phyloP scores from a whole-genome alignment of 2,329 filamentous ascomycete genomes.

The Ophiostoma triangulosporum region DNA sequence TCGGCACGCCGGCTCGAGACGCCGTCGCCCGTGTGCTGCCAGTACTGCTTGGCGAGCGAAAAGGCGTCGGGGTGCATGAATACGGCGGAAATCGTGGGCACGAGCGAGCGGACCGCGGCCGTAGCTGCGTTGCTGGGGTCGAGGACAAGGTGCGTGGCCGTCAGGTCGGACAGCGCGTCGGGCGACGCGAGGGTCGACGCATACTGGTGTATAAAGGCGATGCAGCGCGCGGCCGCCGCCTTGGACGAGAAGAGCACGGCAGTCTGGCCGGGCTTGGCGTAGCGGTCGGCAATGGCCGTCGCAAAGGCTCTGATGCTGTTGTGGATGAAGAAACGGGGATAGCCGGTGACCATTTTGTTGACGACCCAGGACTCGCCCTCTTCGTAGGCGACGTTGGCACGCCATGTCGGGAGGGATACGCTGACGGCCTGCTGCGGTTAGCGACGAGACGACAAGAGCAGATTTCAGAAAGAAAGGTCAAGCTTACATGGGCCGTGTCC shows the following conservation, averaged over 20 bases:
- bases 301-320: slow-evolving; percentile 65
- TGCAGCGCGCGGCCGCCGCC: slow-evolving; percentile 56
- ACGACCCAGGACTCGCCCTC: slow-evolving; percentile 84
- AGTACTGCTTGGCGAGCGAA: slow-evolving; percentile 76
- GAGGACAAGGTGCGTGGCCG: slow-evolving; percentile 49
- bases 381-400: slow-evolving; percentile 81
- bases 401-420: slow-evolving; percentile 90
- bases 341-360: slow-evolving; percentile 73
- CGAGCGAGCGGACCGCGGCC: slow-evolving; percentile 38
- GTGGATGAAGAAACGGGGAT: slow-evolving; percentile 93
- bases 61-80: slow-evolving; percentile 56
- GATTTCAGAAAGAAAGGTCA: not conserved
- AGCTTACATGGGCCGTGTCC: slow-evolving; percentile 61
- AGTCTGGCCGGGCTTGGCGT: slow-evolving; percentile 48
- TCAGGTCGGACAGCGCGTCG: slow-evolving; percentile 28
- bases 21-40: slow-evolving; percentile 92
- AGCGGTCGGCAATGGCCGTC: slow-evolving; percentile 47
- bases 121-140: slow-evolving; percentile 39
- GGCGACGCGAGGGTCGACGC: slow-evolving; percentile 31
- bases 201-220: slow-evolving; percentile 54
- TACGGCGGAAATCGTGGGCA: slow-evolving; percentile 53
- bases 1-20: slow-evolving; percentile 83
- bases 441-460: not conserved
- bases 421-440: slow-evolving; percentile 65
- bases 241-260: slow-evolving; percentile 75